A percentile compares a stretch with the other conserved stretches of the same genome.
These are phyloP conservation scores for Physaria fendleri DNA, from an alignment of 345 rosid species.

Conservation along the genomic window DNA sequence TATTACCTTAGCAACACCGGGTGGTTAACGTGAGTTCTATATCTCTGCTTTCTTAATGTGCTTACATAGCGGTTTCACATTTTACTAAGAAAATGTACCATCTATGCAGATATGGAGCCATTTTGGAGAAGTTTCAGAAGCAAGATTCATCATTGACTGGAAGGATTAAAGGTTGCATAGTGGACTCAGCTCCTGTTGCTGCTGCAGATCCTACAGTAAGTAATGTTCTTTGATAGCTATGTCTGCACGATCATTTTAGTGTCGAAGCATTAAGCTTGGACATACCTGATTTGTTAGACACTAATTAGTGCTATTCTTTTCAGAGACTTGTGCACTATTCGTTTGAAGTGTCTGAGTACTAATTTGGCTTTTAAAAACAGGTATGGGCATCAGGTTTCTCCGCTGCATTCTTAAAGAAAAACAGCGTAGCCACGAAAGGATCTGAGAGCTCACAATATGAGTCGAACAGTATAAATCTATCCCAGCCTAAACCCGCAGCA, in stretches of 20 bases:
- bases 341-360: background rate
- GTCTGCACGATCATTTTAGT: background rate
- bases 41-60: background rate
- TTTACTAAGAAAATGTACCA: background rate
- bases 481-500: conserved; percentile 58
- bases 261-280: too few species aligned
- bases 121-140: conserved; percentile 80
- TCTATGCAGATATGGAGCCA: conserved; percentile 71
- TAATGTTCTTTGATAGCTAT: conserved; percentile 1
- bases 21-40: conserved; percentile 73
- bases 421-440: conserved; percentile 77
- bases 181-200: conserved; percentile 99
- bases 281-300: background rate
- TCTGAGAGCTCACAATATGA: conserved; percentile 21
- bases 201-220: conserved; percentile 90
- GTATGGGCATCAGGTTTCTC: conserved; percentile 99
- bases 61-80: background rate
- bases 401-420: conserved; percentile 89
- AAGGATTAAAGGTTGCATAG: conserved; percentile 81
- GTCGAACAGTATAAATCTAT: conserved; percentile 29
- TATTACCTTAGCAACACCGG: conserved; percentile 98
- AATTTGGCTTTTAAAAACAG: conserved; percentile 36
- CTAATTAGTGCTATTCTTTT: background rate
- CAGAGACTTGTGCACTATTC: background rate
- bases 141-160: conserved; percentile 58